Evolutionary conservation across 2,329 filamentous ascomycete genomes (phyloP).

Genomic region (Pezicula neosporulosa): DNA sequence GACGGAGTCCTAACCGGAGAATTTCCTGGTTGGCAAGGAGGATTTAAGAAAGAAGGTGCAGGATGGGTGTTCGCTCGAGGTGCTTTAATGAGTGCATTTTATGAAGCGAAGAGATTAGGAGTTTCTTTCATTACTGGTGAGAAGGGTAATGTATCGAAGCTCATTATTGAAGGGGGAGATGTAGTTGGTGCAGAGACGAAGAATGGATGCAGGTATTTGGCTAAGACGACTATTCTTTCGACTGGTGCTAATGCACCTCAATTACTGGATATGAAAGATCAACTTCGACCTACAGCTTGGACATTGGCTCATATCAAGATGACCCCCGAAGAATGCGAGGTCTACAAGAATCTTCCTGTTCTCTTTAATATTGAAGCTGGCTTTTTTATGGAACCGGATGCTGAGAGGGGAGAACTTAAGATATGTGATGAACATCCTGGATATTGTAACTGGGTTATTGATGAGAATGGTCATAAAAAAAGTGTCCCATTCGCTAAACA

Average conservation of each 20-base stretch:
- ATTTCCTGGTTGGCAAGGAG: slow-evolving; percentile 48
- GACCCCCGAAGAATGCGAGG: slow-evolving; percentile 37
- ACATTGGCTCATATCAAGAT: slow-evolving; percentile 49
- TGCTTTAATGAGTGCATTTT: slow-evolving; percentile 40
- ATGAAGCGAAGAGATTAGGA: slow-evolving; percentile 41
- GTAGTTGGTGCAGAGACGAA: slow-evolving; percentile 39
- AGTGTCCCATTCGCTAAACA: slow-evolving; percentile 19
- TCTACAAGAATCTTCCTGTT: slow-evolving; percentile 46
- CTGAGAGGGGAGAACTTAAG: slow-evolving; percentile 41
- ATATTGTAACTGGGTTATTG: slow-evolving; percentile 44
- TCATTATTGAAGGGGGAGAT: slow-evolving; percentile 35
- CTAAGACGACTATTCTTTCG: slow-evolving; percentile 42
- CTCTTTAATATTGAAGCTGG: slow-evolving; percentile 44
- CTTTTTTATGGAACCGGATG: slow-evolving; percentile 47
- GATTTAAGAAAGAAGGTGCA: slow-evolving; percentile 38
- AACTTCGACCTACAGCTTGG: slow-evolving; percentile 51
- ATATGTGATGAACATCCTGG: slow-evolving; percentile 55
- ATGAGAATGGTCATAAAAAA: slow-evolving; percentile 1
- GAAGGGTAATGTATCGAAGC: slow-evolving; percentile 32
- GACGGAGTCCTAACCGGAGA: slow-evolving; percentile 45
- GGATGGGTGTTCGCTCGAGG: slow-evolving; percentile 53
- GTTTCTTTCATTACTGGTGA: slow-evolving; percentile 42
- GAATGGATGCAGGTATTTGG: slow-evolving; percentile 36
- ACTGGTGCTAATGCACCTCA: slow-evolving; percentile 44
- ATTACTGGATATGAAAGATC: slow-evolving; percentile 46